A percentile compares a stretch with the other conserved stretches of the same genome.
phyloP scores from a whole-genome alignment of 2,329 filamentous ascomycete genomes.

The Catunica adiposa region DNA sequence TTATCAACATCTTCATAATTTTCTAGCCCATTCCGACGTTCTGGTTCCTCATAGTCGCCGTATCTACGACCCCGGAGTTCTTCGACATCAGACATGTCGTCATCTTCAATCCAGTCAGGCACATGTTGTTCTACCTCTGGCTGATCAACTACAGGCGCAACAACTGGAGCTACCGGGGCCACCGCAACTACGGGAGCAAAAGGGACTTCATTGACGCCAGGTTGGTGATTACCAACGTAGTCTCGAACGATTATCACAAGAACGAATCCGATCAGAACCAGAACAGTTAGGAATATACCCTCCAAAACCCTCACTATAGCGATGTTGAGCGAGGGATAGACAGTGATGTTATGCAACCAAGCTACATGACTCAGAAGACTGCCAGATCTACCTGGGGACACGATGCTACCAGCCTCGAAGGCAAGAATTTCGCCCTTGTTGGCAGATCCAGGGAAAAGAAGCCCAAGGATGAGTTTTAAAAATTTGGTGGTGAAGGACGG shows the following conservation, averaged over 20 bases:
- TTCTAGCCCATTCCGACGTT: too few species aligned
- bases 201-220: conserved; percentile 37
- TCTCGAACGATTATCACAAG: conserved; percentile 92
- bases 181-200: neutral
- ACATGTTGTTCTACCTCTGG: neutral
- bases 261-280: conserved; percentile 88
- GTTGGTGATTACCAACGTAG: conserved; percentile 97
- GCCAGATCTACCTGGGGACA: conserved; percentile 17
- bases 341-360: conserved; percentile 46
- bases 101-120: too few species aligned
- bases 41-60: too few species aligned
- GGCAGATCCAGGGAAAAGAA: conserved; percentile 7
- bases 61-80: too few species aligned
- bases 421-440: conserved; percentile 6
- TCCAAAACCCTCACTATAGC: conserved; percentile 71
- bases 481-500: neutral
- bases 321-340: conserved; percentile 56
- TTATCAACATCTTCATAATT: too few species aligned
- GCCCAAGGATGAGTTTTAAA: neutral
- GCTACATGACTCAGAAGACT: conserved; percentile 41
- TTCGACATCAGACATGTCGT: neutral
- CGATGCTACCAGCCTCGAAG: conserved; percentile 5
- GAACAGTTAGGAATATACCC: conserved; percentile 80
- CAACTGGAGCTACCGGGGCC: neutral
- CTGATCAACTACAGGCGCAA: neutral